Conservation (phyloP, 2,329 filamentous ascomycete genomes). For the Monilinia vaccinii-corymbosi region DNA sequence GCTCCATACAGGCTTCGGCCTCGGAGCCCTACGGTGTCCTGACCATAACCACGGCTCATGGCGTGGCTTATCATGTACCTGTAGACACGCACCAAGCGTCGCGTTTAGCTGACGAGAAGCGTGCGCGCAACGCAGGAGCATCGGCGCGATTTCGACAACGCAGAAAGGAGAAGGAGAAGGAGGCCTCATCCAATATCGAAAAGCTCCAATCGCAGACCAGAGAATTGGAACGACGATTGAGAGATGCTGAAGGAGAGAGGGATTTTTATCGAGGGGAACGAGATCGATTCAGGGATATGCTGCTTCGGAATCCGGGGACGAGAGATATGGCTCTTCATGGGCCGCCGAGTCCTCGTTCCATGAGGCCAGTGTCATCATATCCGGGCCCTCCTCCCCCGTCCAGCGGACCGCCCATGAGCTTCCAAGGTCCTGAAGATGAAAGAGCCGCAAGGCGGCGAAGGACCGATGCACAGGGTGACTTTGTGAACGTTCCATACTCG, state of each 20-base stretch:
- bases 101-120: conserved; percentile 74
- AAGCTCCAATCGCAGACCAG: conserved; percentile 62
- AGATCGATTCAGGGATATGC: conserved; percentile 60
- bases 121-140: conserved; percentile 75
- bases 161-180: conserved; percentile 73
- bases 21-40: conserved; percentile 29
- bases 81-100: conserved; percentile 77
- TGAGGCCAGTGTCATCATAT: conserved; percentile 21
- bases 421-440: conserved; percentile 19
- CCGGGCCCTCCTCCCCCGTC: conserved; percentile 15
- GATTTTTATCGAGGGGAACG: conserved; percentile 68
- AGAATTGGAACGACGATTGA: conserved; percentile 47
- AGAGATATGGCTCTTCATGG: conserved; percentile 42
- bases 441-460: conserved; percentile 26
- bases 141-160: conserved; percentile 74
- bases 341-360: conserved; percentile 40
- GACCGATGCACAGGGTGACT: conserved; percentile 27
- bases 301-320: conserved; percentile 49
- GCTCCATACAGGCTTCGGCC: conserved; percentile 27
- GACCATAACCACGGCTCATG: conserved; percentile 39
- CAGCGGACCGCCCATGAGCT: conserved; percentile 15
- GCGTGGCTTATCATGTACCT: conserved; percentile 48
- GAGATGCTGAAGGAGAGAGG: conserved; percentile 49
- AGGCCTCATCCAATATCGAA: conserved; percentile 59
- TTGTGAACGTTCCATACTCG: conserved; percentile 20